Evolutionary conservation across 1,139 yeast species (phyloP).

Genomic region (Suhomyces panamericanus): DNA sequence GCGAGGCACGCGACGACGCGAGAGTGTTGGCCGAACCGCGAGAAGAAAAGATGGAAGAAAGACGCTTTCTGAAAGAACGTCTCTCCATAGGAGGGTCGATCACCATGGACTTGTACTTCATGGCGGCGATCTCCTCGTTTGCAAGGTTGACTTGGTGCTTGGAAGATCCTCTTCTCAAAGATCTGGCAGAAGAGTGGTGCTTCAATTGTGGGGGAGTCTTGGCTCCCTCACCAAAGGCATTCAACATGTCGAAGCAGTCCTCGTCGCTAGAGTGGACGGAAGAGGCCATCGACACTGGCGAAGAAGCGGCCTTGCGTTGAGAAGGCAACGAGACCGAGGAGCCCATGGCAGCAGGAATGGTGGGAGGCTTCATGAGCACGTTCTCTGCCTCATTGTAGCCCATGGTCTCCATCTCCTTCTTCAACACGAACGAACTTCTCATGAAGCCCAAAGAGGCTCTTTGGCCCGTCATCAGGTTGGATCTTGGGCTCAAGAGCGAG

Average conservation of each 20-base stretch:
- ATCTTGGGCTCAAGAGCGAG: conserved; percentile 11
- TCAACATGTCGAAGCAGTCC: conserved; percentile 22
- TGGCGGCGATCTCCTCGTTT: conserved; percentile 15
- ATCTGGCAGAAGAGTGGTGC: conserved; percentile 1
- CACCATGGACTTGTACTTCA: conserved; percentile 19
- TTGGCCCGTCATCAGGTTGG: conserved; percentile 11
- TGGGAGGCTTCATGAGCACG: conserved; percentile 30
- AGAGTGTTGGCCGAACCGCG: conserved; percentile 11
- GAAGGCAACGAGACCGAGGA: conserved; percentile 7
- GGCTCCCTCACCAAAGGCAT: conserved; percentile 17
- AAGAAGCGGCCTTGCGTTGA: conserved; percentile 1
- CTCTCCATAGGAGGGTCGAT: conserved; percentile 20
- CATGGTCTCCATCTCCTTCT: conserved; percentile 25
- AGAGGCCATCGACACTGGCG: conserved; percentile 6
- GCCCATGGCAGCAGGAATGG: conserved; percentile 27
- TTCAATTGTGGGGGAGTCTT: conserved; percentile 9
- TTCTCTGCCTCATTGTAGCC: conserved; percentile 37
- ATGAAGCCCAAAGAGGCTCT: conserved; percentile 28
- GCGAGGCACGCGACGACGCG: conserved; percentile 9
- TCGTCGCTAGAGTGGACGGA: conserved; percentile 13
- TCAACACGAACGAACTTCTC: conserved; percentile 31
- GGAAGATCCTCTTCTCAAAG: background rate
- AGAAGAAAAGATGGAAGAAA: conserved; percentile 28
- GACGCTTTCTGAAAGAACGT: conserved; percentile 29
- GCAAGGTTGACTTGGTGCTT: conserved; percentile 5